Evolutionary conservation across 495 filamentous ascomycete genomes (phyloP).

Genomic region (Aspergillus bridgeri): DNA sequence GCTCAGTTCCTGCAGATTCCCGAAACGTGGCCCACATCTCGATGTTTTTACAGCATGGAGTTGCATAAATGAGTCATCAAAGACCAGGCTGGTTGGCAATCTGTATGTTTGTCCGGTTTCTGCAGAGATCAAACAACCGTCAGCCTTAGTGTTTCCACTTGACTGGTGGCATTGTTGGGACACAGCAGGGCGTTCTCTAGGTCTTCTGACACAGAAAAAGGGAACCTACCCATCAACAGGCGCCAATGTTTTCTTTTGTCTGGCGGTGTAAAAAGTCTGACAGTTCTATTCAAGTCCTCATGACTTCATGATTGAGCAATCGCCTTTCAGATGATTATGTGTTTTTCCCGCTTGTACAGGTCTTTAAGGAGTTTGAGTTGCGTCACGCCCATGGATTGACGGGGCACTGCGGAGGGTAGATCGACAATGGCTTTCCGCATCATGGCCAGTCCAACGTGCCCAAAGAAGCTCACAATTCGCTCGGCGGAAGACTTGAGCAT

Average conservation of each 20-base stretch:
- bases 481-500: constrained; percentile 70
- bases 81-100: no score
- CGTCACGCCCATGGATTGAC: constrained; percentile 51
- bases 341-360: constrained; percentile 55
- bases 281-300: no score
- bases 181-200: not conserved
- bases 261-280: not conserved
- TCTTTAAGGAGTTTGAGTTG: constrained; percentile 58
- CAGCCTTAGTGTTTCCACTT: no score
- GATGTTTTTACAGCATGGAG: no score
- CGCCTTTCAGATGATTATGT: constrained; percentile 48
- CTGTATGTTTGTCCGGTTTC: not conserved
- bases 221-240: not conserved
- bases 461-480: constrained; percentile 74
- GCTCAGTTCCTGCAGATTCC: no score
- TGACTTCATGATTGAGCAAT: no score
- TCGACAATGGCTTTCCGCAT: constrained; percentile 64
- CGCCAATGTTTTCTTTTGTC: not conserved
- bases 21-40: no score
- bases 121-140: not conserved
- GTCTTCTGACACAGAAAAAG: not conserved
- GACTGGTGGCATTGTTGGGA: not conserved
- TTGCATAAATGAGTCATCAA: no score
- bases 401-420: constrained; percentile 54
- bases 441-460: constrained; percentile 60